A percentile compares a stretch with the other conserved stretches of the same genome.
These are phyloP conservation scores for Neoboletus magnificus DNA, from an alignment of 768 basidiomycete species.

Conservation along the genomic window DNA sequence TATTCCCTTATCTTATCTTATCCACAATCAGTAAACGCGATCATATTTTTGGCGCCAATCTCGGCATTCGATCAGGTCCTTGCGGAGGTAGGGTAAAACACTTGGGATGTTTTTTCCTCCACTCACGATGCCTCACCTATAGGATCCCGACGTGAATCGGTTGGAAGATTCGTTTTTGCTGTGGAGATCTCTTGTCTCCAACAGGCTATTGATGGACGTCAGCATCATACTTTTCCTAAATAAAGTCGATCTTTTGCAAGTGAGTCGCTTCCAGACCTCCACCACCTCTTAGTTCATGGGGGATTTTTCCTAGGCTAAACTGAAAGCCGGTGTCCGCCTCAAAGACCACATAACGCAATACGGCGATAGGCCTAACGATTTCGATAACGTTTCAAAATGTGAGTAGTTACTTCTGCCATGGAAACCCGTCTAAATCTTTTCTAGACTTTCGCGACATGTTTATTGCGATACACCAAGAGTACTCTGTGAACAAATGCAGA, in stretches of 20 bases:
- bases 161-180: slow-evolving; percentile 75
- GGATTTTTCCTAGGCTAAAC: slow-evolving; percentile 50
- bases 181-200: slow-evolving; percentile 71
- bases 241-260: slow-evolving; percentile 76
- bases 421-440: slow-evolving; percentile 2
- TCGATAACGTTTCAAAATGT: slow-evolving; percentile 74
- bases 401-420: slow-evolving; percentile 21
- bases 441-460: slow-evolving; percentile 76
- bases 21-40: slow-evolving; percentile 62
- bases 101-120: slow-evolving; percentile 2
- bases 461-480: slow-evolving; percentile 60
- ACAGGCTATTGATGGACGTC: slow-evolving; percentile 69
- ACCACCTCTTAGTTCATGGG: background rate
- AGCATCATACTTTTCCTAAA: slow-evolving; percentile 81
- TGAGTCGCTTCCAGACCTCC: slow-evolving; percentile 21
- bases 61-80: slow-evolving; percentile 86
- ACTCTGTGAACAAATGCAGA: slow-evolving; percentile 66
- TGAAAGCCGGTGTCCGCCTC: slow-evolving; percentile 71
- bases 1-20: slow-evolving; percentile 3
- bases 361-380: slow-evolving; percentile 75
- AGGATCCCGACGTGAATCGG: slow-evolving; percentile 75
- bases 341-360: slow-evolving; percentile 69
- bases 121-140: background rate
- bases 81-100: slow-evolving; percentile 52
- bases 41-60: slow-evolving; percentile 86